A percentile compares a stretch with the other conserved stretches of the same genome.
Conservation (phyloP, 2,329 filamentous ascomycete genomes). For the Aureobasidium sp. region DNA sequence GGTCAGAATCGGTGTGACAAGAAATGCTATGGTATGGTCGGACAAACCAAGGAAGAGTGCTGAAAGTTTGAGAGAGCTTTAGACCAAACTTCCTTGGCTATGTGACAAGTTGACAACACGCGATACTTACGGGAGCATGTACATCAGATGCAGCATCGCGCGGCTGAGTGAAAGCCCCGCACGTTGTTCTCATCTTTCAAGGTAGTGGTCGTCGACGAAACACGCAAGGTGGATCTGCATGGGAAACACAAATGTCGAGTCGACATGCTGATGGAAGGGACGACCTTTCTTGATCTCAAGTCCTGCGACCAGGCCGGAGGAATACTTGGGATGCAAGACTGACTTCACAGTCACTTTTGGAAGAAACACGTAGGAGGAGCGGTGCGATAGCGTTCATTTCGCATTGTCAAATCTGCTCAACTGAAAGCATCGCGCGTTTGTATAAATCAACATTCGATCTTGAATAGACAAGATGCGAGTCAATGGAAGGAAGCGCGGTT, state of each 20-base stretch:
- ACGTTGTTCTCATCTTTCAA: not conserved
- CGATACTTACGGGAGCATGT: not conserved
- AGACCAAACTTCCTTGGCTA: not conserved
- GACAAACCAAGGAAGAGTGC: not conserved
- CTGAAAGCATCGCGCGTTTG: not conserved
- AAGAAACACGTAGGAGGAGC: too few relatives aligned
- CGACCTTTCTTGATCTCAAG: not conserved
- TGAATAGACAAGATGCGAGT: not conserved
- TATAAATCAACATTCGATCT: not conserved
- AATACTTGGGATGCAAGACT: too few relatives aligned
- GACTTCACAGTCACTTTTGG: too few relatives aligned
- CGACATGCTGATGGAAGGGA: not conserved
- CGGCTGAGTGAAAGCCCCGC: not conserved
- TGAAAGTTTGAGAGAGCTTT: not conserved
- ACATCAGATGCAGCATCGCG: not conserved
- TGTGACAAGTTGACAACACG: not conserved
- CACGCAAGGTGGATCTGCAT: not conserved
- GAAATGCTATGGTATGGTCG: not conserved
- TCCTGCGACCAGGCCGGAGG: too few relatives aligned
- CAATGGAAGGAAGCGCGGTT: not conserved
- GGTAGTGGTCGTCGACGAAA: not conserved
- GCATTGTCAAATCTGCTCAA: not conserved
- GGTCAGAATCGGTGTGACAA: not conserved
- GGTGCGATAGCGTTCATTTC: not conserved
- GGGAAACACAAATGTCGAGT: not conserved